Conservation (phyloP, 495 filamentous ascomycete genomes). For the Cryomyces antarcticus region DNA sequence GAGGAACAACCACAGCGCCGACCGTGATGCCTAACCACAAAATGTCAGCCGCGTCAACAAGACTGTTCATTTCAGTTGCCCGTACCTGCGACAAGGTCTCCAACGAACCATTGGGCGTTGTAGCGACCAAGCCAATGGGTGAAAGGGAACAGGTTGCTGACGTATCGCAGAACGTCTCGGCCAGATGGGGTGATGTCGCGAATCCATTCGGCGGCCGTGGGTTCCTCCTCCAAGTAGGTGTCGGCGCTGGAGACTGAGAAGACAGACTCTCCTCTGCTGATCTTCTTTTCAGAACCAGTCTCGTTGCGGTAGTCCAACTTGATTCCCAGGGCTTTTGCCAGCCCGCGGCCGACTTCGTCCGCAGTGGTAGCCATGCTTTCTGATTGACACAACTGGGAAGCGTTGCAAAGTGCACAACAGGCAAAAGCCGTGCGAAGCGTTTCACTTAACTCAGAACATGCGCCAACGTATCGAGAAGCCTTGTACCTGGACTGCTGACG, state of each 20-base stretch:
- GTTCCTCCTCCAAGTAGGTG: slow-evolving; percentile 68
- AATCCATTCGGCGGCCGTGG: slow-evolving; percentile 55
- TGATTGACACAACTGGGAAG: background rate
- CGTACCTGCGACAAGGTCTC: slow-evolving; percentile 79
- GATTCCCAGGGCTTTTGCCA: slow-evolving; percentile 73
- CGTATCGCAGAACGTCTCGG: slow-evolving; percentile 33
- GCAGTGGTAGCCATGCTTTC: slow-evolving; percentile 20
- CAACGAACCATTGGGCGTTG: slow-evolving; percentile 71
- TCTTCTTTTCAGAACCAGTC: slow-evolving; percentile 25
- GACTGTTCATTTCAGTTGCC: background rate
- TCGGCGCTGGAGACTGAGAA: slow-evolving; percentile 59
- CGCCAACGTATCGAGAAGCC: too few relatives aligned
- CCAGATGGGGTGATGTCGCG: slow-evolving; percentile 35
- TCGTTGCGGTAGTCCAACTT: slow-evolving; percentile 40
- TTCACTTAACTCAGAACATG: too few relatives aligned
- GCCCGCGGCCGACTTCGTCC: slow-evolving; percentile 41
- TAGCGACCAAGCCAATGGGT: slow-evolving; percentile 71
- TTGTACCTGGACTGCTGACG: too few relatives aligned
- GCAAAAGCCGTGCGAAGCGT: too few relatives aligned
- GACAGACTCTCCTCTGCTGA: slow-evolving; percentile 55
- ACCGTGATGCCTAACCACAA: slow-evolving; percentile 57
- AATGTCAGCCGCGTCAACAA: slow-evolving; percentile 4
- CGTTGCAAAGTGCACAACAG: too few relatives aligned
- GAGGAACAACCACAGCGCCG: slow-evolving; percentile 85
- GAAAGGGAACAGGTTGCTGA: slow-evolving; percentile 64